Conservation (phyloP, 306 rosid species). For the Lathyrus aphaca region DNA sequence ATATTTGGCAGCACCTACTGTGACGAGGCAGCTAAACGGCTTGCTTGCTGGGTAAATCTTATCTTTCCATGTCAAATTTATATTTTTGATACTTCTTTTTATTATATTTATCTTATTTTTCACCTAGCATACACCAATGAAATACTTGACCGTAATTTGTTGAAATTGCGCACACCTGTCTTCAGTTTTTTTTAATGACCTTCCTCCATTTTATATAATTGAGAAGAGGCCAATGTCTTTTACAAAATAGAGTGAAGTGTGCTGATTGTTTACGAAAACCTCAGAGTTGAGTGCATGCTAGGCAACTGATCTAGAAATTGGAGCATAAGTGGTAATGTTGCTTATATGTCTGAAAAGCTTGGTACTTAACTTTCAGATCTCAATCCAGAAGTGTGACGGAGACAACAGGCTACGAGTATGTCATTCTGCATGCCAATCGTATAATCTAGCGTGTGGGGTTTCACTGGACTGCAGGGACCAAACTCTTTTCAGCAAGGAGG, state of each 20-base stretch:
- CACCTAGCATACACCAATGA: too few relatives aligned
- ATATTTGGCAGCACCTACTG: constrained; percentile 79
- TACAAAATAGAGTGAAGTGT: background rate
- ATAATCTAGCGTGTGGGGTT: constrained; percentile 92
- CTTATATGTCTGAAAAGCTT: constrained; percentile 30
- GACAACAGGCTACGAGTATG: constrained; percentile 92
- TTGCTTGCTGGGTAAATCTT: constrained; percentile 87
- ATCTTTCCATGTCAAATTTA: constrained; percentile 13
- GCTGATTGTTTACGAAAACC: background rate
- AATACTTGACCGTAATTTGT: background rate
- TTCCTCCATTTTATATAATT: background rate
- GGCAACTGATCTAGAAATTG: constrained; percentile 13
- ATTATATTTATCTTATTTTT: background rate
- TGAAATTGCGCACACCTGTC: background rate
- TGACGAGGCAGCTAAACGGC: constrained; percentile 80
- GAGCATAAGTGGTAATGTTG: background rate
- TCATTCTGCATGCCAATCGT: constrained; percentile 83
- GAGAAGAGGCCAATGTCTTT: background rate
- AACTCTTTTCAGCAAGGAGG: constrained; percentile 83
- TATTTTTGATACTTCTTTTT: constrained; percentile 7
- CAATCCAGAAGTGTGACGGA: constrained; percentile 94
- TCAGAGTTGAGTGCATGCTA: constrained; percentile 6
- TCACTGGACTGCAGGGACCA: constrained; percentile 93
- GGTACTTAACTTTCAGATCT: constrained; percentile 59
- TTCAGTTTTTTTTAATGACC: background rate